Conservation (phyloP, 257 asterid species). For the Primulina eburnea region DNA sequence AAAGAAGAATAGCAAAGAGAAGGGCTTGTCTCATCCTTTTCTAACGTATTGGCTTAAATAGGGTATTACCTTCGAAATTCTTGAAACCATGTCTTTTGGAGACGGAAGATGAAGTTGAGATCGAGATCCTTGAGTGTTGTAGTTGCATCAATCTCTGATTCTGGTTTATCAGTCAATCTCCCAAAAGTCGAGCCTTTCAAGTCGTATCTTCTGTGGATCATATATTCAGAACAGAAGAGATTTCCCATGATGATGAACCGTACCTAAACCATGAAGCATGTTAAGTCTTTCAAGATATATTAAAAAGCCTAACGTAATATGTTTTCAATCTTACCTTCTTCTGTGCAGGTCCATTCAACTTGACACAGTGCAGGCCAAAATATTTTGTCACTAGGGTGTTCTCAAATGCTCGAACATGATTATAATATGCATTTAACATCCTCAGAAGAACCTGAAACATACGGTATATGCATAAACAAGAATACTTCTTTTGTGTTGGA, state of each 20-base stretch:
- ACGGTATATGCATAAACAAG: not conserved
- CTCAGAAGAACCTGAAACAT: slow-evolving; percentile 53
- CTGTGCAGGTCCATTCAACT: slow-evolving; percentile 52
- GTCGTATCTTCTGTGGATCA: slow-evolving; percentile 73
- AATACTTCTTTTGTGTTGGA: not conserved
- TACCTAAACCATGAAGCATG: slow-evolving; percentile 41
- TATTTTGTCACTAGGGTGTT: slow-evolving; percentile 64
- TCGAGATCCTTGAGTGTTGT: slow-evolving; percentile 94
- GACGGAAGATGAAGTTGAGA: slow-evolving; percentile 72
- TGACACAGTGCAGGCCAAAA: slow-evolving; percentile 64
- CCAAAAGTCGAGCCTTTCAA: slow-evolving; percentile 96
- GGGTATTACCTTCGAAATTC: slow-evolving; percentile 64
- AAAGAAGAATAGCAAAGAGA: not conserved
- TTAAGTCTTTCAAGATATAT: slow-evolving; percentile 12
- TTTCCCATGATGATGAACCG: slow-evolving; percentile 90
- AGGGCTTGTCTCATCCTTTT: not conserved
- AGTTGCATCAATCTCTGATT: slow-evolving; percentile 76
- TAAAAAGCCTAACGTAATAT: not conserved
- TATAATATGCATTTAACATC: slow-evolving; percentile 63
- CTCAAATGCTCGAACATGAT: slow-evolving; percentile 56
- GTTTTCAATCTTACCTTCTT: slow-evolving; percentile 54
- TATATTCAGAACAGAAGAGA: slow-evolving; percentile 70
- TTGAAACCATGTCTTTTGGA: slow-evolving; percentile 84
- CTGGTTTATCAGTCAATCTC: slow-evolving; percentile 79
- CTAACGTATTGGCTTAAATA: not conserved